Evolutionary conservation across 2,329 filamentous ascomycete genomes (phyloP).

Genomic region (Leptographium wingfieldii): DNA sequence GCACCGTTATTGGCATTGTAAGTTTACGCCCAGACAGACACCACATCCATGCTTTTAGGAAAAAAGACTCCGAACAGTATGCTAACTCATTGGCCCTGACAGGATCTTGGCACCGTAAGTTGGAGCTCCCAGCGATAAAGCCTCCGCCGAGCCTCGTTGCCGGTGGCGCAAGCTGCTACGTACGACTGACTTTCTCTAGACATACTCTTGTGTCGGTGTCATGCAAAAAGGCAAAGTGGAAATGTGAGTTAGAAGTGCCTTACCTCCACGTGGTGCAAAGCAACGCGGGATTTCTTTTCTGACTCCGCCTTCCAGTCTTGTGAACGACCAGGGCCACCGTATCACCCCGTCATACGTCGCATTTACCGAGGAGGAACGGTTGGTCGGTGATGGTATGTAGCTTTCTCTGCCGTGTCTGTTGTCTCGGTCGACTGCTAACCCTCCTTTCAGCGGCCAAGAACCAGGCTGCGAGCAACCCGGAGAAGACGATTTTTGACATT

Average conservation of each 20-base stretch:
- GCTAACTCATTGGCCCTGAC: not conserved
- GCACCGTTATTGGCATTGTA: conserved; percentile 84
- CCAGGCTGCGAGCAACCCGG: conserved; percentile 72
- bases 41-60: no score
- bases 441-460: conserved; percentile 60
- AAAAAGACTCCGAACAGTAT: not conserved
- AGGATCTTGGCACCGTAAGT: conserved; percentile 57
- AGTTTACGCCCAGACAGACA: not conserved
- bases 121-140: not conserved
- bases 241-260: conserved; percentile 31
- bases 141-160: not conserved
- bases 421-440: not conserved
- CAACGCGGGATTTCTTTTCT: not conserved
- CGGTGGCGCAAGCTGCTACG: not conserved
- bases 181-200: conserved; percentile 23
- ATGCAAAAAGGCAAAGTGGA: conserved; percentile 94
- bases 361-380: conserved; percentile 91
- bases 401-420: not conserved
- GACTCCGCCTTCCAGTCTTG: conserved; percentile 36
- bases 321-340: conserved; percentile 91
- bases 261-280: not conserved
- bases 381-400: conserved; percentile 67
- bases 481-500: conserved; percentile 65
- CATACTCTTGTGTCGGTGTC: conserved; percentile 81
- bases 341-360: conserved; percentile 92